Evolutionary conservation across 139 green algal species (phyloP).

Genomic region (Chlorella sp.): DNA sequence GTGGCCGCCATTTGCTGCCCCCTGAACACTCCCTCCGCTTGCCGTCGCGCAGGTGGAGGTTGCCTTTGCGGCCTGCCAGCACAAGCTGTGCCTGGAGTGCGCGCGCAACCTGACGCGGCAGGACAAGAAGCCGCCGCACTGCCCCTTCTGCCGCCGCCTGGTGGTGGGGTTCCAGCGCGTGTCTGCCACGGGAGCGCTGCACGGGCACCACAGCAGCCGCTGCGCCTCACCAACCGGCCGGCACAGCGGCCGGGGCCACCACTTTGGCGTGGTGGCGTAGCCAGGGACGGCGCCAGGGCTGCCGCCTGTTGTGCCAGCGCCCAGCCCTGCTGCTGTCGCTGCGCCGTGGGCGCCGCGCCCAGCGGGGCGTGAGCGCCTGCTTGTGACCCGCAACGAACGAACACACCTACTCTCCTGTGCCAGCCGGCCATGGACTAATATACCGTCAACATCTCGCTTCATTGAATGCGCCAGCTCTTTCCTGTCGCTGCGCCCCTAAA

Average conservation of each 20-base stretch:
- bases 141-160: conserved; percentile 66
- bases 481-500: no score
- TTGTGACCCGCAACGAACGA: neutral
- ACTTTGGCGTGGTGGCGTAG: no score
- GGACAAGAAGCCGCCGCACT: conserved; percentile 64
- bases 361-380: no score
- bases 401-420: neutral
- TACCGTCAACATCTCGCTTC: no score
- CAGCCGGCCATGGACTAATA: no score
- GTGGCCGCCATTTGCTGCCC: no score
- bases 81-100: conserved; percentile 59
- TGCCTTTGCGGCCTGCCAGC: conserved; percentile 53
- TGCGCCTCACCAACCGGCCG: neutral
- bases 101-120: conserved; percentile 54
- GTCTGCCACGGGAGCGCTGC: neutral
- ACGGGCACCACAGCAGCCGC: neutral
- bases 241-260: no score
- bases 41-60: conserved; percentile 41
- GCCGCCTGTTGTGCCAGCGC: no score
- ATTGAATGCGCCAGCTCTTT: no score
- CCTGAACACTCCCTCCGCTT: neutral
- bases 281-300: no score
- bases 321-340: no score
- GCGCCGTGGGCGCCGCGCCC: no score
- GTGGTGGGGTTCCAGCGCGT: conserved; percentile 35